Evolutionary conservation across 371 early-diverging fungal species (phyloP).

Genomic region (Mucor lusitanicus): DNA sequence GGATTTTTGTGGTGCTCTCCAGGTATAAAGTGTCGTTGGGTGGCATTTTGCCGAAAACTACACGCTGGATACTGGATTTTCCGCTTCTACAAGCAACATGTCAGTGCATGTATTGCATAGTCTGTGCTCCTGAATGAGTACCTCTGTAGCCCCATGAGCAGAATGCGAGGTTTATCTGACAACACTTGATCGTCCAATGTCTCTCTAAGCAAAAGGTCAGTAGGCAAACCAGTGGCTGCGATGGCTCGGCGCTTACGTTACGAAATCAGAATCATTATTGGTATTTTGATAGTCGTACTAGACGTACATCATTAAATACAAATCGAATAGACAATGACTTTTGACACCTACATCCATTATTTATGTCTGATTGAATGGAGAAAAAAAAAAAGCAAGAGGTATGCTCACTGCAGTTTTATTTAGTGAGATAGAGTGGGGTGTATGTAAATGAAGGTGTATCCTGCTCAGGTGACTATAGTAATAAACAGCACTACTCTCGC

Average conservation of each 20-base stretch:
- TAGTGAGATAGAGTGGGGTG: background rate
- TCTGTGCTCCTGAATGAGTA: conserved; percentile 7
- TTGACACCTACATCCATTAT: background rate
- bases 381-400: background rate
- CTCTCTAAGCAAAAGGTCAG: conserved; percentile 16
- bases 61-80: conserved; percentile 90
- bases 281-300: conserved; percentile 1
- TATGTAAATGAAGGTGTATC: background rate
- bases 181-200: conserved; percentile 38
- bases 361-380: background rate
- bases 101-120: background rate
- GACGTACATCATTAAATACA: background rate
- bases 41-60: conserved; percentile 91
- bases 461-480: background rate
- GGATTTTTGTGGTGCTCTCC: conserved; percentile 82
- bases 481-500: conserved; percentile 5
- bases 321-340: background rate
- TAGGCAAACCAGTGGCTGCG: background rate
- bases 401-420: background rate
- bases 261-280: conserved; percentile 30
- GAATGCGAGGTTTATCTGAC: conserved; percentile 59
- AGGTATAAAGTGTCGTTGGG: conserved; percentile 93
- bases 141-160: conserved; percentile 74
- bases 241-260: conserved; percentile 12
- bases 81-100: conserved; percentile 70